phyloP scores from a whole-genome alignment of 495 filamentous ascomycete genomes.

The Penicillium odoratum region DNA sequence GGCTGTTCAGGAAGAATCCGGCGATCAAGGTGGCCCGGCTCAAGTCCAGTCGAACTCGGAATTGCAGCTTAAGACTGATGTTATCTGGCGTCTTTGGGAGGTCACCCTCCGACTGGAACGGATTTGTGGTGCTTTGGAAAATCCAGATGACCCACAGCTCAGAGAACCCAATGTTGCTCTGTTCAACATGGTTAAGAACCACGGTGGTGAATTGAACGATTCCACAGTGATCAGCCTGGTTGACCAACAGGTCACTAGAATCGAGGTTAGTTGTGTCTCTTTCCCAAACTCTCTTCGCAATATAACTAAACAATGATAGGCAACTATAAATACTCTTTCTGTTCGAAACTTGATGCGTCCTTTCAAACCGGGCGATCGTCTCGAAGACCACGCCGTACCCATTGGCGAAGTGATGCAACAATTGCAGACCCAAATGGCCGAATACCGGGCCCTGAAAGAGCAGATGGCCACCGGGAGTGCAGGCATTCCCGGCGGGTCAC shows the following conservation, averaged over 20 bases:
- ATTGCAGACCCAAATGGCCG: slow-evolving; percentile 48
- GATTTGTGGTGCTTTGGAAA: slow-evolving; percentile 83
- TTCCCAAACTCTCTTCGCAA: slow-evolving; percentile 10
- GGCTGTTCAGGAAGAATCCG: slow-evolving; percentile 55
- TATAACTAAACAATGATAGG: slow-evolving; percentile 34
- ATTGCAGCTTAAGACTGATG: slow-evolving; percentile 71
- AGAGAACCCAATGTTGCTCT: slow-evolving; percentile 77
- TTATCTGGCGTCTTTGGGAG: slow-evolving; percentile 88
- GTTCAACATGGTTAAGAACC: slow-evolving; percentile 77
- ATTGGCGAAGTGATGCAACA: slow-evolving; percentile 52
- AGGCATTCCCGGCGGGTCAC: slow-evolving; percentile 28
- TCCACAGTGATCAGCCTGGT: slow-evolving; percentile 80
- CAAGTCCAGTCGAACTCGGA: slow-evolving; percentile 55
- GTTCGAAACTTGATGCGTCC: slow-evolving; percentile 64
- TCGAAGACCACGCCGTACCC: slow-evolving; percentile 52
- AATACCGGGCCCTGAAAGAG: slow-evolving; percentile 52
- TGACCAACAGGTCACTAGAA: slow-evolving; percentile 90
- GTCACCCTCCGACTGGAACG: slow-evolving; percentile 87
- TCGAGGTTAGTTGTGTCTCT: slow-evolving; percentile 69
- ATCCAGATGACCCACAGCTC: slow-evolving; percentile 53
- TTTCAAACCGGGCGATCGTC: slow-evolving; percentile 44
- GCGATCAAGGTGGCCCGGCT: slow-evolving; percentile 34
- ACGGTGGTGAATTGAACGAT: slow-evolving; percentile 85
- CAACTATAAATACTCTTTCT: slow-evolving; percentile 64
- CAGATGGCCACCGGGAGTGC: slow-evolving; percentile 38